Conservation (phyloP, 2,329 filamentous ascomycete genomes). For the Rosellinia necatrix region DNA sequence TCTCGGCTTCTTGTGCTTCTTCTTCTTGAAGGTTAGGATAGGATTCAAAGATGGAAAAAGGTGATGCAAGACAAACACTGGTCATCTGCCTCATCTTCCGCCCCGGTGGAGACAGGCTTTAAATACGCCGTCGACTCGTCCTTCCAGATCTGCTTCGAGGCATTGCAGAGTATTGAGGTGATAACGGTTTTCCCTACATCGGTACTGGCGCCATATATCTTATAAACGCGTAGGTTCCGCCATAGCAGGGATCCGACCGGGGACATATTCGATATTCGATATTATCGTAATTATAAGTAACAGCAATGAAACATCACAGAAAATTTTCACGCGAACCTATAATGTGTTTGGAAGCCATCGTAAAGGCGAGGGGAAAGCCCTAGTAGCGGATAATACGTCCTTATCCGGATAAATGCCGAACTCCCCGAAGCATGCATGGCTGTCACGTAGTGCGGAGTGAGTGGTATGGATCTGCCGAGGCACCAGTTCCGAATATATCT, state of each 20-base stretch:
- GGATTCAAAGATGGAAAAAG: background rate
- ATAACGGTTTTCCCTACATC: conserved; percentile 85
- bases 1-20: background rate
- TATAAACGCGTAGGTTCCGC: conserved; percentile 70
- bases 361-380: no score
- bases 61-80: conserved; percentile 50
- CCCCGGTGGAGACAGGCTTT: conserved; percentile 82
- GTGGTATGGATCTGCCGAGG: no score
- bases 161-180: conserved; percentile 71
- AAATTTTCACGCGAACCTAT: background rate
- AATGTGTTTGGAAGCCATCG: background rate
- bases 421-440: no score
- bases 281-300: background rate
- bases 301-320: background rate
- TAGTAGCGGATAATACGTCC: conserved; percentile 9
- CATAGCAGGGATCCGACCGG: conserved; percentile 66
- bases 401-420: conserved; percentile 15
- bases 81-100: conserved; percentile 71
- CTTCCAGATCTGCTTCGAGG: conserved; percentile 54
- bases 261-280: conserved; percentile 39
- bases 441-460: no score
- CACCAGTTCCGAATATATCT: no score
- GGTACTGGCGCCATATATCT: conserved; percentile 84
- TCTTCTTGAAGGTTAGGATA: conserved; percentile 4
- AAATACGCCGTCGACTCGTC: conserved; percentile 65